Conservation (phyloP, 2,329 filamentous ascomycete genomes). For the Neopestalotiopsis sp. region DNA sequence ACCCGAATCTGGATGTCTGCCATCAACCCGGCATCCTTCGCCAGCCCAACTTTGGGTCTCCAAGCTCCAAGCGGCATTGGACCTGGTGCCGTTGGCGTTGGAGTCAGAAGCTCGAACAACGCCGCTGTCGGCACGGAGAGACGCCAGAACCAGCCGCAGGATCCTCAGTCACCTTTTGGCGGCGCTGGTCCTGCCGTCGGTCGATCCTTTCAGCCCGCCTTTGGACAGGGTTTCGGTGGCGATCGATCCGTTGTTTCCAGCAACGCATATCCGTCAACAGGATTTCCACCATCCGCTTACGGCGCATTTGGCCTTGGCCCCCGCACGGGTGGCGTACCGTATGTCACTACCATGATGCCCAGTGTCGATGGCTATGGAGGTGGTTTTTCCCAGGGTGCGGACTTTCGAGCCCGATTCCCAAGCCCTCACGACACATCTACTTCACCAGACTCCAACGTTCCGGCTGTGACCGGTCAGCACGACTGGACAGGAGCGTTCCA, state of each 20-base stretch:
- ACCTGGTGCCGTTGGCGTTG: slow-evolving; percentile 67
- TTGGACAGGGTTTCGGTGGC: slow-evolving; percentile 45
- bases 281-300: slow-evolving; percentile 50
- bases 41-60: slow-evolving; percentile 75
- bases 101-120: slow-evolving; percentile 48
- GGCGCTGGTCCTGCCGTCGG: slow-evolving; percentile 40
- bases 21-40: slow-evolving; percentile 96
- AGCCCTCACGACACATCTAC: slow-evolving; percentile 38
- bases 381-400: slow-evolving; percentile 45
- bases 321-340: slow-evolving; percentile 43
- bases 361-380: slow-evolving; percentile 48
- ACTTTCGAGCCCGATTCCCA: slow-evolving; percentile 47
- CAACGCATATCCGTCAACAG: slow-evolving; percentile 44
- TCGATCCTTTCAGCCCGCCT: slow-evolving; percentile 50
- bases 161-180: slow-evolving; percentile 44
- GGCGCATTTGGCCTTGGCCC: slow-evolving; percentile 48
- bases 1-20: slow-evolving; percentile 99
- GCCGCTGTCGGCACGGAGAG: slow-evolving; percentile 51
- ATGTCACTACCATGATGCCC: slow-evolving; percentile 45
- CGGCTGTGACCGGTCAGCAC: slow-evolving; percentile 48
- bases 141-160: slow-evolving; percentile 51
- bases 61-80: slow-evolving; percentile 72
- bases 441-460: slow-evolving; percentile 39
- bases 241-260: slow-evolving; percentile 48
- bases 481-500: slow-evolving; percentile 73